Percentiles rank a stretch among this genome's conserved stretches.
Evolutionary conservation across 163 green algal genomes (phyloP).

Genomic region (Picocystis sp.): DNA sequence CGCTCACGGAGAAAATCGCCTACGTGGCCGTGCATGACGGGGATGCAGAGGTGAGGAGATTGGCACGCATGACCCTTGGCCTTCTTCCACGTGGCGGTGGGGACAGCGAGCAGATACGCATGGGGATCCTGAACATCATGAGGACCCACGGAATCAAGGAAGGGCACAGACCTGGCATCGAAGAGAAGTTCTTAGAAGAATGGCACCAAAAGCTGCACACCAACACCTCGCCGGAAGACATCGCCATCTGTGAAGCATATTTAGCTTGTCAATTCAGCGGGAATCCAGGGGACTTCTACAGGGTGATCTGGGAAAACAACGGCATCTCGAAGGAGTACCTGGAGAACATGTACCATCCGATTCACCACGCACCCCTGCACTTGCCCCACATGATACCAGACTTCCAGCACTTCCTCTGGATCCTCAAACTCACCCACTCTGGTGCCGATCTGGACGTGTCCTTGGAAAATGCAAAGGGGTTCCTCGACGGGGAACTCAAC

Average conservation of each 20-base stretch:
- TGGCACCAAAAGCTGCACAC: conserved; percentile 72
- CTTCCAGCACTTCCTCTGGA: conserved; percentile 75
- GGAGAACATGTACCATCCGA: conserved; percentile 12
- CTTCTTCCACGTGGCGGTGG: conserved; percentile 67
- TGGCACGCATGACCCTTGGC: conserved; percentile 42
- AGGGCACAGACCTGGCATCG: conserved; percentile 31
- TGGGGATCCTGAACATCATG: conserved; percentile 90
- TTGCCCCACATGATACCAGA: conserved; percentile 69
- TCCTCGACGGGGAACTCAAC: conserved; percentile 47
- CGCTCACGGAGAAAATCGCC: conserved; percentile 40
- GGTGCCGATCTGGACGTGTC: conserved; percentile 64
- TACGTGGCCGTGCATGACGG: conserved; percentile 17
- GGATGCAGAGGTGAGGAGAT: conserved; percentile 21
- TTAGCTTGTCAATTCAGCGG: conserved; percentile 24
- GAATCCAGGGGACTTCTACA: conserved; percentile 14
- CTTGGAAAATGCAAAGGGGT: conserved; percentile 52
- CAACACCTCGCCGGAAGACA: conserved; percentile 34
- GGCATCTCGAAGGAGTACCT: conserved; percentile 16
- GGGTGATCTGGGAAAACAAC: conserved; percentile 14
- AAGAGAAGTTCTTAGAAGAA: conserved; percentile 25
- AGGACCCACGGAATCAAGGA: conserved; percentile 63
- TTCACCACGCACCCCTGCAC: conserved; percentile 36
- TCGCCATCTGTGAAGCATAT: conserved; percentile 33
- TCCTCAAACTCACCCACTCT: conserved; percentile 46
- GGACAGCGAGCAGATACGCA: conserved; percentile 72